Conservation (phyloP, 1,284 basidiomycete genomes). For the Coriolopsis trogii region DNA sequence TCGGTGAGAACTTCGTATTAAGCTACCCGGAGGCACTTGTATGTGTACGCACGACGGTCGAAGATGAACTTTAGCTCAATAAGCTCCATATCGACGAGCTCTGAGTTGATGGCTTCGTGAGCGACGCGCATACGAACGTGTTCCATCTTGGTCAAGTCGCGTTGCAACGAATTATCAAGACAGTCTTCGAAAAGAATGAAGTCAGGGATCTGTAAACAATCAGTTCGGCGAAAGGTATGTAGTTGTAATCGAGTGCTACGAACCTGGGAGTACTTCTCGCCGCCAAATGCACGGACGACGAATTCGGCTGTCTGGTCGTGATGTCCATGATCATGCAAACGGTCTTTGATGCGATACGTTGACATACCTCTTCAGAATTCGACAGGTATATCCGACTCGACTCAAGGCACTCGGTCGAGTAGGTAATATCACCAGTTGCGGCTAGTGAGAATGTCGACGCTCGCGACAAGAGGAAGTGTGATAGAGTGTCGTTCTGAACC, state of each 20-base stretch:
- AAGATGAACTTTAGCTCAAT: conserved; percentile 85
- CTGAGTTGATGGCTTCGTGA: conserved; percentile 68
- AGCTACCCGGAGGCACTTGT: not conserved
- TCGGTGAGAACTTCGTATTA: conserved; percentile 3
- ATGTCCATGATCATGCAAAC: conserved; percentile 7
- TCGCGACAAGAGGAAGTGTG: conserved; percentile 77
- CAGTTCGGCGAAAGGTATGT: not conserved
- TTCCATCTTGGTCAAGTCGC: conserved; percentile 78
- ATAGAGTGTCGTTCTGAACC: conserved; percentile 84
- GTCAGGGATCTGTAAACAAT: conserved; percentile 66
- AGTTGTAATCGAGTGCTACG: conserved; percentile 34
- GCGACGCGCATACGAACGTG: conserved; percentile 81
- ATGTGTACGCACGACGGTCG: conserved; percentile 62
- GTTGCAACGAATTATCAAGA: conserved; percentile 79
- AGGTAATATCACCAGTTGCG: conserved; percentile 69
- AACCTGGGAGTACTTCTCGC: conserved; percentile 83
- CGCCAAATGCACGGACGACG: conserved; percentile 72
- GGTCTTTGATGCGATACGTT: not conserved
- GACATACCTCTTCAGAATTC: conserved; percentile 70
- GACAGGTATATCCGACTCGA: conserved; percentile 77
- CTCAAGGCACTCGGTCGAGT: conserved; percentile 73
- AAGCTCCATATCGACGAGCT: conserved; percentile 77
- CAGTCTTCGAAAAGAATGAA: conserved; percentile 79
- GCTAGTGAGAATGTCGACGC: conserved; percentile 80
- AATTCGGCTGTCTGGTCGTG: conserved; percentile 71